Percentiles rank a stretch among this genome's conserved stretches.
Evolutionary conservation across 2,329 filamentous ascomycete genomes (phyloP).

Genomic region (Hansfordia pulvinata): DNA sequence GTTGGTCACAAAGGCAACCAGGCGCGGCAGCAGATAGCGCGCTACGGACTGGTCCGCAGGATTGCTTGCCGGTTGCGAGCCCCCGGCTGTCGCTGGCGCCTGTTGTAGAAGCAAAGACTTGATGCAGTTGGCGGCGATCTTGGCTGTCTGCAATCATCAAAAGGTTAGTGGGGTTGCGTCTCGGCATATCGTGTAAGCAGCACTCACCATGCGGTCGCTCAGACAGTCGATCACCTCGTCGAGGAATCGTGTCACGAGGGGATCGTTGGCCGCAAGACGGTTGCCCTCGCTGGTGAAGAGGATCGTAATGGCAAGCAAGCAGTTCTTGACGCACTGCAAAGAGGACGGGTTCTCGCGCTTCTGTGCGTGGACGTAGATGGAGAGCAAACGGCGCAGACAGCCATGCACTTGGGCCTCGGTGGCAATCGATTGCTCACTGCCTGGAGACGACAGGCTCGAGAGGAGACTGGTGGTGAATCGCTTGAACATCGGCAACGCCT

Average conservation of each 20-base stretch:
- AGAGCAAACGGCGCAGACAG: constrained; percentile 69
- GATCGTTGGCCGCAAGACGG: constrained; percentile 60
- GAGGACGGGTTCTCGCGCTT: constrained; percentile 63
- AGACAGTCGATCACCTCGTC: constrained; percentile 79
- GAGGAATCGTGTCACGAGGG: constrained; percentile 60
- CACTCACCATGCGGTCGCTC: constrained; percentile 52
- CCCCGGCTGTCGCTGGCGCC: constrained; percentile 42
- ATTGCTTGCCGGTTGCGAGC: no score
- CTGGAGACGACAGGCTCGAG: constrained; percentile 22
- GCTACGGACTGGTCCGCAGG: constrained; percentile 60
- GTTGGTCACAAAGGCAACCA: constrained; percentile 62
- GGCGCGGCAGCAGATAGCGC: constrained; percentile 58
- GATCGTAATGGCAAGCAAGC: constrained; percentile 75
- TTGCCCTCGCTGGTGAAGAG: constrained; percentile 72
- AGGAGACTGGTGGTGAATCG: constrained; percentile 74
- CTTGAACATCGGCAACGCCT: constrained; percentile 81
- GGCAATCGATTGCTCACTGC: constrained; percentile 26
- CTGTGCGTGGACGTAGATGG: constrained; percentile 64
- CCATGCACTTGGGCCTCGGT: constrained; percentile 63
- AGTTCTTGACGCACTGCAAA: constrained; percentile 84
- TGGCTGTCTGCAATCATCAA: constrained; percentile 61
- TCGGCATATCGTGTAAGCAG: neutral
- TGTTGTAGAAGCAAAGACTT: constrained; percentile 66
- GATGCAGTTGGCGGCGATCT: constrained; percentile 81
- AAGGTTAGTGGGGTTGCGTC: constrained; percentile 8